Evolutionary conservation across 106 monocot species (phyloP), one percentile per base, ranked within the genome.

Genomic region (Ottelia alismoides): DNA sequence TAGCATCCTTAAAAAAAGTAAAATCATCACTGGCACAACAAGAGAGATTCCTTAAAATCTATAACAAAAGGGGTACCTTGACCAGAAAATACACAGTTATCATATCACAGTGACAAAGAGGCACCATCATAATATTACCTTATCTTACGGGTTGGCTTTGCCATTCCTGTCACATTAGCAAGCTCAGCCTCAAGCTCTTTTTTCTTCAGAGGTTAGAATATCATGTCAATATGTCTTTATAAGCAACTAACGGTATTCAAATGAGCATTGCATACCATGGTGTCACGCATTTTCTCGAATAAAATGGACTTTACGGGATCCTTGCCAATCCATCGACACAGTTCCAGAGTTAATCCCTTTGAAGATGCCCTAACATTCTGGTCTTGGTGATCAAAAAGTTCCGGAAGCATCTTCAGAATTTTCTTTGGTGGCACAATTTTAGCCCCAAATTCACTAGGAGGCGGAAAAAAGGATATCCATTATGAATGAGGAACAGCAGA

Each of bases 201-300:
- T 99, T 80, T 99, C 98, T 99, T 66, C 54, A 81, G 57, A 69
- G 1, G 22, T 3, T 28, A 69, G 28, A 66, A 22, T 65, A 67
- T 53, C 29, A 25, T 46, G 30, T 27, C 56, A 28, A 45, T 61
- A 24, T 47, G 49, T 18, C 4, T 27, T 11, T 19, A 63, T 23
- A 53, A 11, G 10, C 49, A 28, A 11, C n/a, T 56, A 7, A 14
- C 60, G 45, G 20, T 35, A n/a, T n/a, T n/a, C n/a, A n/a, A n/a
- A n/a, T n/a, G n/a, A n/a, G n/a, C n/a, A n/a, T n/a, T 31, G 2
- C 66, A 74, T 52, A 99, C 98, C 98, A 99, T 99, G 25, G 98
- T 90, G 69, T 99, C 98, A 31, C 90, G 64, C 98, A 99, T 99
- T 65, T 99, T 99, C 62, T 99, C 98, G 75, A 99, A 90, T 25